phyloP scores from a whole-genome alignment of 2,329 filamentous ascomycete genomes.

The Phyllachora maydis region DNA sequence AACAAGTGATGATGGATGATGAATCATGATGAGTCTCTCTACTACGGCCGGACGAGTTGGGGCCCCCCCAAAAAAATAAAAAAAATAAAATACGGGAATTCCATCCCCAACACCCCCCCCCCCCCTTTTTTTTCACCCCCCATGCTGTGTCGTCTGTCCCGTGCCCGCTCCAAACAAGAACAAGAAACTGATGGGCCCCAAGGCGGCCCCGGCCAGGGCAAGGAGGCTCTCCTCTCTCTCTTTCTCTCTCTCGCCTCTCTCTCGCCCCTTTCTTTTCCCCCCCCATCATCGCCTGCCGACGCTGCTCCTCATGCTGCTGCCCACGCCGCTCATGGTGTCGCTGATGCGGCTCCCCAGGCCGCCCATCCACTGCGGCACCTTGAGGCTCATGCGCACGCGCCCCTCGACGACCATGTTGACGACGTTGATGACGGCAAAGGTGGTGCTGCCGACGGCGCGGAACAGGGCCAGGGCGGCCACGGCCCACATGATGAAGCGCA shows the following conservation, averaged over 20 bases:
- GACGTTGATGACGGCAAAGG: constrained; percentile 68
- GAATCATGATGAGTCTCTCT: too few relatives aligned
- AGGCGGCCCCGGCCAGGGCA: too few relatives aligned
- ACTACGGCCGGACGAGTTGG: too few relatives aligned
- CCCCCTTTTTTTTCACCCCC: too few relatives aligned
- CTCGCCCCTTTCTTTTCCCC: neutral
- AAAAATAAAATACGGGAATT: too few relatives aligned
- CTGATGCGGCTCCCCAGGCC: constrained; percentile 19
- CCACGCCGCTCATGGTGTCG: constrained; percentile 25
- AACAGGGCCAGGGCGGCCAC: constrained; percentile 78
- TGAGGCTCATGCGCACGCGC: constrained; percentile 40
- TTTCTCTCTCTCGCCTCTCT: constrained; percentile 2
- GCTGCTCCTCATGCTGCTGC: constrained; percentile 23
- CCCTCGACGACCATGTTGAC: constrained; percentile 78
- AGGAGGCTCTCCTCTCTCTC: too few relatives aligned
- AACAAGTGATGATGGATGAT: too few relatives aligned
- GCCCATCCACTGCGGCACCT: constrained; percentile 28
- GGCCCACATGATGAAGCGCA: constrained; percentile 82
- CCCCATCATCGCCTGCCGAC: constrained; percentile 14
- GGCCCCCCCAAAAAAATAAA: too few relatives aligned
- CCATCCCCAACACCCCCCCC: too few relatives aligned
- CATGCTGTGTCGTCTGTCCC: too few relatives aligned
- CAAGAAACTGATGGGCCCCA: too few relatives aligned
- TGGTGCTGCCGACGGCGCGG: constrained; percentile 60
- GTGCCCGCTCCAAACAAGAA: too few relatives aligned